A percentile compares a stretch with the other conserved stretches of the same genome.
phyloP scores from a whole-genome alignment of 169 alveolate species.

The Babesia sp. region DNA sequence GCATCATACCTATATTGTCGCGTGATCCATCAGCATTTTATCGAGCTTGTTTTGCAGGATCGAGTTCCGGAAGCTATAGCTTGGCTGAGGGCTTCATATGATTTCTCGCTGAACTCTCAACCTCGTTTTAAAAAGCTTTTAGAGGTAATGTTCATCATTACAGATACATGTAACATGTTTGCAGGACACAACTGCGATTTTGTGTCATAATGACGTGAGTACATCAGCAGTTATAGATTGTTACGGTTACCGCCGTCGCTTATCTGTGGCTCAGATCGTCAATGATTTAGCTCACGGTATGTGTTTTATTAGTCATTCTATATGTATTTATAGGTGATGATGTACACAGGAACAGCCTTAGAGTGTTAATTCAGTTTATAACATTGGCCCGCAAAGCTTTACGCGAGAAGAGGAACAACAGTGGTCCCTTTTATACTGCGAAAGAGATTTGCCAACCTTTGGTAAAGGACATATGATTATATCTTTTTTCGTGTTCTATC shows the following conservation, averaged over 20 bases:
- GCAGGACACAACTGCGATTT: slow-evolving; percentile 16
- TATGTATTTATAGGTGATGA: slow-evolving; percentile 8
- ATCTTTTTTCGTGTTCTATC: background rate
- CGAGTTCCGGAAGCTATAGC: slow-evolving; percentile 5
- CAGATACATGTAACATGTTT: background rate
- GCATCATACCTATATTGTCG: slow-evolving; percentile 2
- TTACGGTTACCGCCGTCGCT: background rate
- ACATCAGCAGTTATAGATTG: background rate
- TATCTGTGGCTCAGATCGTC: slow-evolving; percentile 1
- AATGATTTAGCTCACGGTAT: slow-evolving; percentile 12
- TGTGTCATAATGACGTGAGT: slow-evolving; percentile 7
- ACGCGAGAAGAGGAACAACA: background rate
- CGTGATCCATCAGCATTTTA: slow-evolving; percentile 9
- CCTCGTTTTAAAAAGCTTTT: background rate
- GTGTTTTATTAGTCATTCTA: background rate
- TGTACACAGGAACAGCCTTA: slow-evolving; percentile 5
- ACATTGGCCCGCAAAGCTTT: slow-evolving; percentile 1
- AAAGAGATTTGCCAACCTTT: background rate
- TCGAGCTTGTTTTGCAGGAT: slow-evolving; percentile 6
- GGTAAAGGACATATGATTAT: background rate
- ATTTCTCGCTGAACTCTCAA: background rate
- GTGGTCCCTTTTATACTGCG: slow-evolving; percentile 12
- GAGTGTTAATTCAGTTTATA: slow-evolving; percentile 14
- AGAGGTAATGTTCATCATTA: slow-evolving; percentile 7
- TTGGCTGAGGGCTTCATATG: slow-evolving; percentile 32